Percentiles rank a stretch among this genome's conserved stretches.
Evolutionary conservation across 208 protist species (phyloP).

Genomic region (Wallacemonas rigidus): DNA sequence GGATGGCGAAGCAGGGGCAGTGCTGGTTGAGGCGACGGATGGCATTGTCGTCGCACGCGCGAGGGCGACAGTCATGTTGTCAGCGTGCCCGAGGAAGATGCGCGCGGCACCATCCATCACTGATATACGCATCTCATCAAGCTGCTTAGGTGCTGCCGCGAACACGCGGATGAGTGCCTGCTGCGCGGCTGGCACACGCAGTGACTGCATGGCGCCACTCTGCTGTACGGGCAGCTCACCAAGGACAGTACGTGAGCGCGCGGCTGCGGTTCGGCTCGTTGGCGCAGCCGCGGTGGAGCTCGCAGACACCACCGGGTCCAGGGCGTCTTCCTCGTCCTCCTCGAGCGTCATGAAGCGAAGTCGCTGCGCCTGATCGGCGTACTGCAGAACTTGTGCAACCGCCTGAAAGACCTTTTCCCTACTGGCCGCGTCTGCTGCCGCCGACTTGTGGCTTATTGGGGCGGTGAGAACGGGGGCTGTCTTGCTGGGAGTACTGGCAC

Average conservation of each 20-base stretch:
- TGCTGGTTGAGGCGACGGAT: constrained; percentile 13
- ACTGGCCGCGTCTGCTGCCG: not conserved
- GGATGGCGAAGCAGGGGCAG: not conserved
- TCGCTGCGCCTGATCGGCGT: not conserved
- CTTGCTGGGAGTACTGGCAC: no score
- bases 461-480: not conserved
- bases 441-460: not conserved
- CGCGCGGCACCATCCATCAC: constrained; percentile 60
- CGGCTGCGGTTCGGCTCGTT: not conserved
- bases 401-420: not conserved
- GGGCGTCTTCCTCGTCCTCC: not conserved
- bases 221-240: not conserved
- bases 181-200: constrained; percentile 4
- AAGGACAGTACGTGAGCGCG: not conserved
- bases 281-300: no score
- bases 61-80: constrained; percentile 28
- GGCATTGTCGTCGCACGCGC: not conserved
- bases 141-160: constrained; percentile 27
- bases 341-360: not conserved
- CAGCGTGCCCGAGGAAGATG: constrained; percentile 53
- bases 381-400: constrained; percentile 10
- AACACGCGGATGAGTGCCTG: constrained; percentile 30
- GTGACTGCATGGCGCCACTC: not conserved
- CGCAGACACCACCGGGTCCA: not conserved
- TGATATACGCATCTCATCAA: constrained; percentile 61